These are phyloP conservation scores for Aureobasidium uvarum DNA, from an alignment of 2,329 filamentous ascomycete genomes.

Conservation along the genomic window DNA sequence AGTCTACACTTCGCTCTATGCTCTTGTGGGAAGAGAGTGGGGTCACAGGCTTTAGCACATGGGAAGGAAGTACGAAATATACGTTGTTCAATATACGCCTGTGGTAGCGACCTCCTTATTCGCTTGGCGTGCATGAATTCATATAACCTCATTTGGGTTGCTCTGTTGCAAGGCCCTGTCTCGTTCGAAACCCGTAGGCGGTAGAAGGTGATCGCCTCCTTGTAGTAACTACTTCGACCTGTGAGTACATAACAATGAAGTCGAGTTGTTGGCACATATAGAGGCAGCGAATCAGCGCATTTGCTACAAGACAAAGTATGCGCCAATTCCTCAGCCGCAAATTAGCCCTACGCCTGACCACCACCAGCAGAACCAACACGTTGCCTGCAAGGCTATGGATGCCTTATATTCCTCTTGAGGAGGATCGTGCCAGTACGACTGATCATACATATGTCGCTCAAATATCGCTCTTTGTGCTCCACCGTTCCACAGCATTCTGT, in stretches of 20 bases:
- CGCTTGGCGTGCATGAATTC: slow-evolving; percentile 4
- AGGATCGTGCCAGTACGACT: background rate
- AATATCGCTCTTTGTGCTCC: background rate
- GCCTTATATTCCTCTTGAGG: background rate
- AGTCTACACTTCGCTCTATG: no score
- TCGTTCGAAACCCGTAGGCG: background rate
- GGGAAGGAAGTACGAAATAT: background rate
- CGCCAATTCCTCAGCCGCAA: slow-evolving; percentile 22
- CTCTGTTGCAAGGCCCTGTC: background rate
- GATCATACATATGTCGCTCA: background rate
- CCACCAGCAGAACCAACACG: slow-evolving; percentile 12
- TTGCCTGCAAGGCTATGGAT: slow-evolving; percentile 16
- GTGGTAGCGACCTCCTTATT: background rate
- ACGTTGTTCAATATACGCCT: background rate
- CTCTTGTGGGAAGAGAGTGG: no score
- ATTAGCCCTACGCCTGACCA: slow-evolving; percentile 19
- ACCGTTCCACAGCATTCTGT: background rate
- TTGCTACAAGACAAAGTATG: background rate
- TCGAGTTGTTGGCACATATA: background rate
- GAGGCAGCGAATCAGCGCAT: slow-evolving; percentile 5
- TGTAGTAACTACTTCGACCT: background rate
- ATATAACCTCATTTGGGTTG: background rate
- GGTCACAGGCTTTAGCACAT: no score
- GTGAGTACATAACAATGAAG: background rate
- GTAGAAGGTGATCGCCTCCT: background rate